These are phyloP conservation scores for Lactifluus hygrophoroides DNA, from an alignment of 768 basidiomycete species.

Conservation along the genomic window DNA sequence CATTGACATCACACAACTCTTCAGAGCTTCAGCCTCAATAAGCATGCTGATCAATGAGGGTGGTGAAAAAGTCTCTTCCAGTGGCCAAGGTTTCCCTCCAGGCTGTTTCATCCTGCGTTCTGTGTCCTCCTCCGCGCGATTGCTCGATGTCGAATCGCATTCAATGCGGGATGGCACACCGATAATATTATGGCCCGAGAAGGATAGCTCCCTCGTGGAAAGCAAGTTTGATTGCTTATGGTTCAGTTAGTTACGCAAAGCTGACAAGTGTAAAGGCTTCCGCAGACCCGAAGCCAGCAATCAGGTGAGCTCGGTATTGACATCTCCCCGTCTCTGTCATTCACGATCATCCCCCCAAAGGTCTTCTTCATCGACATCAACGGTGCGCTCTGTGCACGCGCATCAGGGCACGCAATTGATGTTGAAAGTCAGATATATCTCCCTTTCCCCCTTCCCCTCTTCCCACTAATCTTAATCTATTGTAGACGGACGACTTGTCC, in stretches of 20 bases:
- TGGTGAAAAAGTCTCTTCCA: neutral
- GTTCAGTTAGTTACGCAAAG: neutral
- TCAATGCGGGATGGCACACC: conserved; percentile 52
- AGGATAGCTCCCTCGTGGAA: conserved; percentile 72
- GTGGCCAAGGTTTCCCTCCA: conserved; percentile 26
- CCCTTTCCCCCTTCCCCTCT: neutral
- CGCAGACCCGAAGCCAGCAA: conserved; percentile 64
- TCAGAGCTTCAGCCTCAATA: neutral
- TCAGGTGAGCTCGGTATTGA: conserved; percentile 40
- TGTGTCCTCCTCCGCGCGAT: conserved; percentile 39
- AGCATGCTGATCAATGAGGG: conserved; percentile 5
- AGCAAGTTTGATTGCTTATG: conserved; percentile 33
- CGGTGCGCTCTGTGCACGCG: conserved; percentile 71
- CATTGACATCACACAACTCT: neutral
- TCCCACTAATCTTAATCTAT: no score
- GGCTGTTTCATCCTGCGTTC: conserved; percentile 62
- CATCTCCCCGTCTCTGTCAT: neutral
- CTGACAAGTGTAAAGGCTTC: conserved; percentile 38
- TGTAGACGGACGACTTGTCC: conserved; percentile 54
- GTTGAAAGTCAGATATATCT: conserved; percentile 54
- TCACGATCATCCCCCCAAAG: conserved; percentile 30
- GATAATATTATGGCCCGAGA: conserved; percentile 61
- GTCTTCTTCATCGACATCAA: conserved; percentile 79
- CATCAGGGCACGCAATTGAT: conserved; percentile 76
- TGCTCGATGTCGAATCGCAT: conserved; percentile 50